Percentiles rank a stretch among this genome's conserved stretches.
Conservation (phyloP, 805 yeast genomes). For the Sugiyamaella boreocaroliniensis region DNA sequence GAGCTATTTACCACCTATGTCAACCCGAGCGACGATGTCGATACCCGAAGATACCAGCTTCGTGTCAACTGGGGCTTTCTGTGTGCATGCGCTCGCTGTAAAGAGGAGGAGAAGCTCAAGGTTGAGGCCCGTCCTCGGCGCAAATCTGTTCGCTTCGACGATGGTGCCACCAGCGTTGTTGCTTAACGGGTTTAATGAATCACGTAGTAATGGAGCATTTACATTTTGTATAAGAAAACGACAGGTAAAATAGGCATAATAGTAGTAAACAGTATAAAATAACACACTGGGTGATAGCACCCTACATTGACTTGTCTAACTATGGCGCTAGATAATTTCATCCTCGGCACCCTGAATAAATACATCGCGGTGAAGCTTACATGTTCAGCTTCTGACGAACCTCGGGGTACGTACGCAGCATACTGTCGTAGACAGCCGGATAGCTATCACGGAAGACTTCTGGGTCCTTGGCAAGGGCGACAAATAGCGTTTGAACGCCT, state of each 20-base stretch:
- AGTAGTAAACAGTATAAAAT: no score
- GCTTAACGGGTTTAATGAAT: background rate
- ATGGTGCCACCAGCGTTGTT: background rate
- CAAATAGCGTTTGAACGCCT: conserved; percentile 77
- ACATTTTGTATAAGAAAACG: no score
- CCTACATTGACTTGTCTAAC: background rate
- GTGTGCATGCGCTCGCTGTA: conserved; percentile 63
- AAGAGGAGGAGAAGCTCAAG: conserved; percentile 43
- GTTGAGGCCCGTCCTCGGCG: conserved; percentile 11
- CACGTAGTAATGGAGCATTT: no score
- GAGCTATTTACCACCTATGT: conserved; percentile 68
- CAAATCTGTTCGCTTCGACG: conserved; percentile 22
- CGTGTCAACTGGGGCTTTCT: conserved; percentile 75
- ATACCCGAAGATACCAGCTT: conserved; percentile 56
- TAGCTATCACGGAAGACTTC: conserved; percentile 70
- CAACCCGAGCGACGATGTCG: conserved; percentile 55
- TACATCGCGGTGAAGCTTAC: background rate
- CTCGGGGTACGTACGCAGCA: conserved; percentile 60
- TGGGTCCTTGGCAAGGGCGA: conserved; percentile 79
- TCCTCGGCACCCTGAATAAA: background rate
- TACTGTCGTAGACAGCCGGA: conserved; percentile 59
- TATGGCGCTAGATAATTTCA: background rate
- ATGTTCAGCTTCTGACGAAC: conserved; percentile 48
- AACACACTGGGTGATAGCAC: no score
- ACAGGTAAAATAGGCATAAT: no score